Percentiles rank a stretch among this genome's conserved stretches.
phyloP scores from a whole-genome alignment of 2,329 filamentous ascomycete genomes.

The Trichoderma arundinaceum region DNA sequence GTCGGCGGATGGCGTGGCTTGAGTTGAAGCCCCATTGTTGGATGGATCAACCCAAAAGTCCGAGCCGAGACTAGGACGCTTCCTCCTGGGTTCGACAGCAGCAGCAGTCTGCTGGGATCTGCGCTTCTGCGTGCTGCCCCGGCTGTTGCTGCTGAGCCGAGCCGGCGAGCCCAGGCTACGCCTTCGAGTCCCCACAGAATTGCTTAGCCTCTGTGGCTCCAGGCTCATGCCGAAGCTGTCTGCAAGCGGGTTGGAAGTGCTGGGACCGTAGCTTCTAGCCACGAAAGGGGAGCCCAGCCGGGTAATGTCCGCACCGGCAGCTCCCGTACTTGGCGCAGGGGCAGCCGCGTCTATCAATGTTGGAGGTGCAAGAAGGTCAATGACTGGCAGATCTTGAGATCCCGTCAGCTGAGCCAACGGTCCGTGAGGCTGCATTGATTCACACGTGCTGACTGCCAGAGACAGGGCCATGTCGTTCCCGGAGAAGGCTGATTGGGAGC shows the following conservation, averaged over 20 bases:
- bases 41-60: constrained; percentile 60
- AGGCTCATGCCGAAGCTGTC: constrained; percentile 44
- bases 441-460: constrained; percentile 65
- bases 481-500: constrained; percentile 58
- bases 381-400: constrained; percentile 43
- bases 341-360: background rate
- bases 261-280: constrained; percentile 66
- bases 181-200: constrained; percentile 57
- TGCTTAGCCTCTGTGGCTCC: constrained; percentile 50
- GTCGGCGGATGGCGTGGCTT: constrained; percentile 37
- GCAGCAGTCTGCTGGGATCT: constrained; percentile 54
- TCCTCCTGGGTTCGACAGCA: constrained; percentile 55
- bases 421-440: constrained; percentile 67
- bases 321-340: constrained; percentile 11
- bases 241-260: constrained; percentile 58
- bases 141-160: constrained; percentile 53
- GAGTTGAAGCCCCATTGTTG: constrained; percentile 36
- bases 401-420: constrained; percentile 65
- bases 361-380: constrained; percentile 12
- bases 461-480: constrained; percentile 68
- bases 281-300: constrained; percentile 62
- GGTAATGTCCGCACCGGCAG: constrained; percentile 5
- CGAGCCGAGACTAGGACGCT: constrained; percentile 60
- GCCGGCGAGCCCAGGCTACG: constrained; percentile 61
- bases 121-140: constrained; percentile 61